Evolutionary conservation across 176 grass and related monocot species (phyloP), one percentile per base, ranked within the genome.

Genomic region (Rhynchospora pubera): DNA sequence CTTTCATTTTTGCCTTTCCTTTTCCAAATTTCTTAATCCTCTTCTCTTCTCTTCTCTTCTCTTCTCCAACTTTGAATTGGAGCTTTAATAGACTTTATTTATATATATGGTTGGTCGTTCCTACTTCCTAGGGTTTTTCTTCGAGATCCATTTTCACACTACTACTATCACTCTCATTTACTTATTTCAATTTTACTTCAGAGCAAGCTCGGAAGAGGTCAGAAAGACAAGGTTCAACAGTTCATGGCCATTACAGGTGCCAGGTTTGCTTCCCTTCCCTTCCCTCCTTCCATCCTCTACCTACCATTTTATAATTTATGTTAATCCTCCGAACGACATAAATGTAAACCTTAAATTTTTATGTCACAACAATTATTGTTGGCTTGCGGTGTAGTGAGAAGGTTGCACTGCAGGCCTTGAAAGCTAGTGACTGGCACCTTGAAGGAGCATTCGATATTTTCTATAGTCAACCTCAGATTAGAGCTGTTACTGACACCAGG

Each of bases 391-490:
- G 47, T 89, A 99, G 97, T 74, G 97, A 99, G 89, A 99, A 96
- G 85, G 79, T 93, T 77, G 97, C 97, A 79, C 86, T 99, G 86
- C 97, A 96, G 79, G 93, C 93, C 44, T 60, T 99, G 45, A 99
- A 99, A 91, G 93, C 85, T 83, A 96, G 97, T 79, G 97, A 99
- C 78, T 99, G 97, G 97, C 97, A 99, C 76, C 78, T 99, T 59
- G 97, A 99, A 85, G 97, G 93, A 58, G 93, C 97, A 86, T 99
- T 99, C 93, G 97, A 99, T 85, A 89, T 86, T 47, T 99, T 99
- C 82, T 96, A 99, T 83, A 99, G 77, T 84, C 97, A 99, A 65
- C 97, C 97, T 13, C 97, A 99, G 56, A 83, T 96, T 86, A 93
- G 84, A 89, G 63, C 89, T 78, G 79, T 84, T 18, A 85, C 87